Conservation (phyloP, 345 rosid genomes). For the Euphorbia peplus region DNA sequence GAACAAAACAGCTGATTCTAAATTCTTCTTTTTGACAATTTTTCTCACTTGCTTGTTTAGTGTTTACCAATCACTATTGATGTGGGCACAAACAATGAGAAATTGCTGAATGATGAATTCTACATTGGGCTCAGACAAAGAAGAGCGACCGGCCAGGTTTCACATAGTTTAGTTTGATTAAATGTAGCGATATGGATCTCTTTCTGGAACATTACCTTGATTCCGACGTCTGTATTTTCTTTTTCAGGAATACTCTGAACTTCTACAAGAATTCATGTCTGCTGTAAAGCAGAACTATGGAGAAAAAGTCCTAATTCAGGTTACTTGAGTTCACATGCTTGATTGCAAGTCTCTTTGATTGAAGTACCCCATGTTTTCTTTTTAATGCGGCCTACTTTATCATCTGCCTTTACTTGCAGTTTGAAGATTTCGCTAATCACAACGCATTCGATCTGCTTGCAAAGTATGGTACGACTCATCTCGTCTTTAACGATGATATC, state of each 20-base stretch:
- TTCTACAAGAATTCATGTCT: conserved; percentile 76
- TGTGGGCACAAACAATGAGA: conserved; percentile 88
- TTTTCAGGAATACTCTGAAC: conserved; percentile 65
- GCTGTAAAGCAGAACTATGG: conserved; percentile 93
- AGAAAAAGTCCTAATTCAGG: conserved; percentile 85
- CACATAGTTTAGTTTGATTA: not conserved
- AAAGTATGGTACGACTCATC: conserved; percentile 69
- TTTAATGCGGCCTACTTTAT: not conserved
- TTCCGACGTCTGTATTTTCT: conserved; percentile 3
- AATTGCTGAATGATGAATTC: conserved; percentile 76
- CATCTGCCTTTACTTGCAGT: conserved; percentile 44
- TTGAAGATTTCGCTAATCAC: conserved; percentile 98
- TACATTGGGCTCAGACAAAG: conserved; percentile 77
- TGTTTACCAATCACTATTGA: conserved; percentile 87
- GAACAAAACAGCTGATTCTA: not conserved
- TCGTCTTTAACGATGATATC: conserved; percentile 91
- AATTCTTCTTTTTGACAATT: conserved; percentile 1
- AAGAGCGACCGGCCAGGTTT: conserved; percentile 82
- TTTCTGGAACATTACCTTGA: not conserved
- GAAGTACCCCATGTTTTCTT: not conserved
- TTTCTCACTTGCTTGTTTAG: conserved; percentile 29
- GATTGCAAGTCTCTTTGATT: not conserved
- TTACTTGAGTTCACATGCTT: conserved; percentile 8
- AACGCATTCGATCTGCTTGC: conserved; percentile 83
- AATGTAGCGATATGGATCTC: conserved; percentile 4